Conservation (phyloP, 495 filamentous ascomycete species). For the Penicillium cataractarum region DNA sequence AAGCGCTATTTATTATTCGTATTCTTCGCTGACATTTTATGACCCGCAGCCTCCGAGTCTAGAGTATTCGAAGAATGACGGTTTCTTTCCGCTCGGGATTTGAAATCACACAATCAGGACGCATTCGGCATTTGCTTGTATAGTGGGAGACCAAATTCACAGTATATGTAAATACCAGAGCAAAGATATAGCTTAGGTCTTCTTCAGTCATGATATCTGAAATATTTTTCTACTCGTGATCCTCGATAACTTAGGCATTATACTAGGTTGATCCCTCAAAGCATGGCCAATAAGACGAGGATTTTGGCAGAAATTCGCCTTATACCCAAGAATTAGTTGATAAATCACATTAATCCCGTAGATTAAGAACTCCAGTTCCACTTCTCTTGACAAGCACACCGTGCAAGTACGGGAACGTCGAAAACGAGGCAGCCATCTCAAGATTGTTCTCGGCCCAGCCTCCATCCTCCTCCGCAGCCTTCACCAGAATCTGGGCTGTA, state of each 20-base stretch:
- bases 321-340: not conserved
- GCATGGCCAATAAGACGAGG: too few relatives aligned
- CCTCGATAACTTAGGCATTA: not conserved
- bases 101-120: not conserved
- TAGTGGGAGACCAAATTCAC: not conserved
- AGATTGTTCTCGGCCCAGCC: not conserved
- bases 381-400: not conserved
- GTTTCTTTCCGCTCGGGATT: not conserved
- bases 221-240: not conserved
- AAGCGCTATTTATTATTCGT: not conserved
- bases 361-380: not conserved
- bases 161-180: not conserved
- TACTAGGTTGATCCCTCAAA: not conserved
- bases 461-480: not conserved
- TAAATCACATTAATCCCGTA: not conserved
- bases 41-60: not conserved
- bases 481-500: not conserved
- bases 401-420: slow-evolving; percentile 3
- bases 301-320: not conserved
- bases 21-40: not conserved
- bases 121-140: not conserved
- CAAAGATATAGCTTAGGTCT: not conserved
- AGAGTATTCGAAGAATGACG: not conserved
- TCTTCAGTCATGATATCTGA: not conserved
- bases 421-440: not conserved